Base-by-base conservation (phyloP, 2,329 filamentous ascomycete species). In the Fusarium floridanum region DNA sequence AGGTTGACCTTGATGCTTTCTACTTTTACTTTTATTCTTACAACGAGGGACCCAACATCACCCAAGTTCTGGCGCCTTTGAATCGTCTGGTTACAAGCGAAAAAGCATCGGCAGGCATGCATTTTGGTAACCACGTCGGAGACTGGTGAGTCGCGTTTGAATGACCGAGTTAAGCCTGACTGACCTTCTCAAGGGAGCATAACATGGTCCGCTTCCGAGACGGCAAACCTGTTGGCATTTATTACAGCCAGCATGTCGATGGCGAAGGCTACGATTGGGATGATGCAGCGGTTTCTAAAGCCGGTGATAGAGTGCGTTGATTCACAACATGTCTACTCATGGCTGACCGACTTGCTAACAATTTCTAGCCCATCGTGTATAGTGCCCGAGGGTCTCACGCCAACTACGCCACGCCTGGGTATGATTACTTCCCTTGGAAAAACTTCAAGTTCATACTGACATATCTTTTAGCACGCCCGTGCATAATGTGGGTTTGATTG, bases 11-110 rank as follows among this genome's bases (percentile, higher is more conserved):
- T 1, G 81, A 81, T 36, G 81, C 79, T 0, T 82, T 82, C 11
- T 82, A 79, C 65, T 82, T 82, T 43, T 82, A 82, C 27, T 82
- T 82, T 17, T 82, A 82, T 59, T 82, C 81, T 0, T 82, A 78
- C 27, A 79, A 82, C 2, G 76, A 80, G 32, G 81, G 81, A 0
- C 74, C 79, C 0, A 82, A 82, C 20, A 75, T 81, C 62, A 81
- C 79, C 0, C 81, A 82, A 39, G 80, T 82, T 0, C 16, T 82
- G 29, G 77, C 80, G 29, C 81, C 81, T 0, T 36, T 82, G 7
- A 67, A 81, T 3, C 65, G 68, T 1, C 14, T 81, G 1, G 27
- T 81, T 1, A 36, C 37, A 3, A 70, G 66, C 16, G 61, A 64
- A 14, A 71, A 76, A 10, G 64, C 62, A 0, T 57, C 53, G 0